Conservation (phyloP, 495 filamentous ascomycete species). For the Podospora appendiculata region DNA sequence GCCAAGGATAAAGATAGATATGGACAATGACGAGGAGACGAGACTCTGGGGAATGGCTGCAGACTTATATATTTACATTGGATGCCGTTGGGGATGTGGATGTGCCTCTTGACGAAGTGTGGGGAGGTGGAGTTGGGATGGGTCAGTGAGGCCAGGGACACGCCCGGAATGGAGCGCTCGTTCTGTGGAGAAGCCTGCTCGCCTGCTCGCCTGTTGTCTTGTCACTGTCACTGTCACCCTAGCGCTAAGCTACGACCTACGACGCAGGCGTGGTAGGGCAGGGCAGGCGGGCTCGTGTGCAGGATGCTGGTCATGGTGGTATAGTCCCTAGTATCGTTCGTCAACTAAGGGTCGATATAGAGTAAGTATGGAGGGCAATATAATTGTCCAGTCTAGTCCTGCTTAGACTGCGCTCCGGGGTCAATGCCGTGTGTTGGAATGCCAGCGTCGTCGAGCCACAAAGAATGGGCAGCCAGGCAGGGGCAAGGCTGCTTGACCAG, state of each 20-base stretch:
- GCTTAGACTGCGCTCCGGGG: slow-evolving; percentile 8
- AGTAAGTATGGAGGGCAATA: slow-evolving; percentile 20
- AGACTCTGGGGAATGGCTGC: slow-evolving; percentile 22
- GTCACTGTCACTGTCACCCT: slow-evolving; percentile 2
- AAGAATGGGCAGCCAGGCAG: slow-evolving; percentile 7
- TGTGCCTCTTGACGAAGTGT: slow-evolving; percentile 12
- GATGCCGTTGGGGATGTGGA: slow-evolving; percentile 21
- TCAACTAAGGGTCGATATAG: slow-evolving; percentile 22
- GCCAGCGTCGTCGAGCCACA: slow-evolving; percentile 8
- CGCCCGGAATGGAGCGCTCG: slow-evolving; percentile 7
- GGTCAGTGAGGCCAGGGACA: background rate
- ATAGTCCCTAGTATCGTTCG: slow-evolving; percentile 17
- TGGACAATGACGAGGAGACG: slow-evolving; percentile 19
- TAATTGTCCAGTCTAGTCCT: slow-evolving; percentile 9
- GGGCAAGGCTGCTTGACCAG: slow-evolving; percentile 21
- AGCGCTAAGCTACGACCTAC: slow-evolving; percentile 6
- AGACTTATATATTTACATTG: slow-evolving; percentile 31
- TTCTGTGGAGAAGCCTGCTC: slow-evolving; percentile 21
- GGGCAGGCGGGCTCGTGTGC: slow-evolving; percentile 12
- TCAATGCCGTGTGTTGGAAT: slow-evolving; percentile 27
- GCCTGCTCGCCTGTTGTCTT: background rate
- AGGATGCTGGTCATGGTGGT: slow-evolving; percentile 7
- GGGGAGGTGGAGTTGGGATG: slow-evolving; percentile 20
- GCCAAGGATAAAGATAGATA: slow-evolving; percentile 16
- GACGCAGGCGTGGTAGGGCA: too few species aligned